Conservation (phyloP, 352 stramenopile species). For the Globisporangium iwayamae region DNA sequence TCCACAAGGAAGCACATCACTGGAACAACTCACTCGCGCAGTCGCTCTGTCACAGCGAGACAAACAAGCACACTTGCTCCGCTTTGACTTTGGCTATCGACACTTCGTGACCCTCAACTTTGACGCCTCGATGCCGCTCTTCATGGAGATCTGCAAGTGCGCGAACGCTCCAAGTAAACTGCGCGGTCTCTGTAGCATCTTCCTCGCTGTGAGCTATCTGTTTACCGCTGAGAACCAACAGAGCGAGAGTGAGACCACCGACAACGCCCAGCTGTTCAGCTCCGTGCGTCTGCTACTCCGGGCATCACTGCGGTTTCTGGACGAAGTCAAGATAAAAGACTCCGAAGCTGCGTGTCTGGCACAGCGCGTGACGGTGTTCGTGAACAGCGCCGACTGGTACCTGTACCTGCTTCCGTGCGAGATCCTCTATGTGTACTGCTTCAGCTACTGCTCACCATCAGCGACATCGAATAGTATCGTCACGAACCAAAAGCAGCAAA, state of each 20-base stretch:
- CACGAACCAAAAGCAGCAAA: background rate
- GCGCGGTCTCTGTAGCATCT: slow-evolving; percentile 37
- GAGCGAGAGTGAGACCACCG: background rate
- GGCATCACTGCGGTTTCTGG: slow-evolving; percentile 34
- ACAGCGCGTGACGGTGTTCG: slow-evolving; percentile 24
- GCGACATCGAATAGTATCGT: background rate
- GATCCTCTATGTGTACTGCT: slow-evolving; percentile 36
- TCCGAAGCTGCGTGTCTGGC: slow-evolving; percentile 26
- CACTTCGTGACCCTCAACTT: slow-evolving; percentile 27
- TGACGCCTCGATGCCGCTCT: slow-evolving; percentile 24
- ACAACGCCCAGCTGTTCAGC: slow-evolving; percentile 22
- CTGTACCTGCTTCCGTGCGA: slow-evolving; percentile 33
- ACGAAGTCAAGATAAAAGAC: slow-evolving; percentile 18
- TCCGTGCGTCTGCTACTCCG: slow-evolving; percentile 39
- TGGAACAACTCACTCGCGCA: slow-evolving; percentile 4
- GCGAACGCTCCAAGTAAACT: slow-evolving; percentile 30
- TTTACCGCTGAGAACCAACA: slow-evolving; percentile 3
- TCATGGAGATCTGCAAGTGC: slow-evolving; percentile 35
- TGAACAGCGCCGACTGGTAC: slow-evolving; percentile 26
- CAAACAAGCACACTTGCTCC: slow-evolving; percentile 31
- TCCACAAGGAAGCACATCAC: background rate
- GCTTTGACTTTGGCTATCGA: slow-evolving; percentile 35
- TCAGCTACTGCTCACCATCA: slow-evolving; percentile 13
- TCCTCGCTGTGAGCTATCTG: slow-evolving; percentile 33
- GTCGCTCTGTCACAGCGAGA: slow-evolving; percentile 7